Conservation (phyloP, 2,329 filamentous ascomycete genomes). For the Pezizomycotina sp. region DNA sequence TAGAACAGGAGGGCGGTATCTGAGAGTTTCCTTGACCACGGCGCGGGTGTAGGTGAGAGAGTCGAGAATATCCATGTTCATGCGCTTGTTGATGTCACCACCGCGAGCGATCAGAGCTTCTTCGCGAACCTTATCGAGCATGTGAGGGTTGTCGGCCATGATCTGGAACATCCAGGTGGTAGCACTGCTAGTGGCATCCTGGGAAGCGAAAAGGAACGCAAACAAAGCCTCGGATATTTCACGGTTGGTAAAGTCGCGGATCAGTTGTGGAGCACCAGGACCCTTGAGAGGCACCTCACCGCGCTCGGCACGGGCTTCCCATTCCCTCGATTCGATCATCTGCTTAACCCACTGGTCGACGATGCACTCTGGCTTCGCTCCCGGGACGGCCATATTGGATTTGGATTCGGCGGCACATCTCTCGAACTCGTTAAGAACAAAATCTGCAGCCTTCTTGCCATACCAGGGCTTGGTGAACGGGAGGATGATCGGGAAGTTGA, state of each 20-base stretch:
- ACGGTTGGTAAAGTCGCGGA: slow-evolving; percentile 75
- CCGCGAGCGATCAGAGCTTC: slow-evolving; percentile 68
- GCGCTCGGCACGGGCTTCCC: slow-evolving; percentile 59
- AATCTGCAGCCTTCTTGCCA: slow-evolving; percentile 85
- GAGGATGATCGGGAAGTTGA: slow-evolving; percentile 95
- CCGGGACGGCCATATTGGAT: slow-evolving; percentile 64
- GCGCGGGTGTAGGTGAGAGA: slow-evolving; percentile 78
- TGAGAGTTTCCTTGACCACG: slow-evolving; percentile 76
- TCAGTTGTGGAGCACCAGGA: slow-evolving; percentile 51
- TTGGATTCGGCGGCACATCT: slow-evolving; percentile 89
- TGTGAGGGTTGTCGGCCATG: slow-evolving; percentile 81
- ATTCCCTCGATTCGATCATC: slow-evolving; percentile 71
- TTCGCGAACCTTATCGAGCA: slow-evolving; percentile 75
- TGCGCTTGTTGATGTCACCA: slow-evolving; percentile 51
- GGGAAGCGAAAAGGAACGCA: slow-evolving; percentile 91
- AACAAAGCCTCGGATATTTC: slow-evolving; percentile 90
- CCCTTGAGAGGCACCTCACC: slow-evolving; percentile 41
- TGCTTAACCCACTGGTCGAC: slow-evolving; percentile 87
- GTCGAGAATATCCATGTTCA: slow-evolving; percentile 76
- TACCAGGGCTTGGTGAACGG: slow-evolving; percentile 95
- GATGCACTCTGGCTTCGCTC: slow-evolving; percentile 75
- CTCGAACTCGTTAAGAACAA: slow-evolving; percentile 76
- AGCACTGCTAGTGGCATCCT: slow-evolving; percentile 89
- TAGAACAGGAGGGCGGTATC: slow-evolving; percentile 87
- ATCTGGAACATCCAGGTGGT: slow-evolving; percentile 91